These are phyloP conservation scores for Russula abietina DNA, from an alignment of 768 basidiomycete genomes.

Conservation along the genomic window DNA sequence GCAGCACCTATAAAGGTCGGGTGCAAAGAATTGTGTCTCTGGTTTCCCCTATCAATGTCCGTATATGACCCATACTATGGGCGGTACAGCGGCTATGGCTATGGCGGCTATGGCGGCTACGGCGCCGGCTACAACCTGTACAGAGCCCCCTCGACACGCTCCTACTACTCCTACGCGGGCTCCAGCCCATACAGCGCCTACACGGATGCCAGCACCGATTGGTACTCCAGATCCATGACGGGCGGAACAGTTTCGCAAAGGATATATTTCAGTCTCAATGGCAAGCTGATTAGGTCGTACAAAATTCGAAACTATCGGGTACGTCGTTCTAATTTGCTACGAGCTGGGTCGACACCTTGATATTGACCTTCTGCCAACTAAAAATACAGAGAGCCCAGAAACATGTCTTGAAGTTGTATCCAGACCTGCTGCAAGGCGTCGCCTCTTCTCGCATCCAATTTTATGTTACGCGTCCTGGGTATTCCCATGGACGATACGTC, in stretches of 20 bases:
- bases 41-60: constrained; percentile 12
- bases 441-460: constrained; percentile 22
- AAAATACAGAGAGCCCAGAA: constrained; percentile 8
- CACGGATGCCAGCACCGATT: background rate
- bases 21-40: background rate
- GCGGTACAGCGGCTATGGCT: constrained; percentile 4
- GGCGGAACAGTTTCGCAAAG: constrained; percentile 9
- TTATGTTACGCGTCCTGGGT: constrained; percentile 13
- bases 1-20: constrained; percentile 8
- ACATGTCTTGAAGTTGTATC: constrained; percentile 13
- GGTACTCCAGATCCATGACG: background rate
- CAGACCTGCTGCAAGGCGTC: constrained; percentile 7
- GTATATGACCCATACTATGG: constrained; percentile 15
- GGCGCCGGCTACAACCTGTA: background rate
- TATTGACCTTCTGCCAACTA: background rate
- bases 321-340: background rate
- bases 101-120: too few relatives aligned
- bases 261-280: constrained; percentile 14
- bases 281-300: constrained; percentile 11
- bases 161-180: constrained; percentile 9
- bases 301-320: constrained; percentile 16
- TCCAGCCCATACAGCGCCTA: background rate
- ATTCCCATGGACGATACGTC: background rate
- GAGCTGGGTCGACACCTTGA: background rate
- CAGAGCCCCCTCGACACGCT: constrained; percentile 7